Evolutionary conservation across 177 flowering plant species (phyloP).

Genomic region (Telopea speciosissima): DNA sequence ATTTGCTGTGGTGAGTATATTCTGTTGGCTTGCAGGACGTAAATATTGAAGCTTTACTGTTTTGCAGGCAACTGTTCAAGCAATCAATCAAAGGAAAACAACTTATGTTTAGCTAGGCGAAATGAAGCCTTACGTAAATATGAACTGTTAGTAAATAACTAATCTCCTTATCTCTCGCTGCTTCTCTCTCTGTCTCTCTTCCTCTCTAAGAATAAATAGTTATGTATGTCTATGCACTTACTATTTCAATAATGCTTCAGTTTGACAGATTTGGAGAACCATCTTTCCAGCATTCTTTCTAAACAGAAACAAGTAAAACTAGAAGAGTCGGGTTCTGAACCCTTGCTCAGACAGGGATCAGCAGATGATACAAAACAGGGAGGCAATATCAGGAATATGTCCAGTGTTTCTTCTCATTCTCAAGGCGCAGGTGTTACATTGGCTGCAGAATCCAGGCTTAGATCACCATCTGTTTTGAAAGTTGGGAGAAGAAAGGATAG

Average conservation of each 20-base stretch:
- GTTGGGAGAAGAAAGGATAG: not conserved
- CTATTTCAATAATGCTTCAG: constrained; percentile 7
- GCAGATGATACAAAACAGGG: not conserved
- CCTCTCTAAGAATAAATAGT: constrained; percentile 8
- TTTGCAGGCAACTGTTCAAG: constrained; percentile 23
- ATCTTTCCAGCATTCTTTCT: constrained; percentile 13
- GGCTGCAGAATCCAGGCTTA: not conserved
- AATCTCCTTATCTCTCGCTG: not conserved
- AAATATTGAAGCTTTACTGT: not conserved
- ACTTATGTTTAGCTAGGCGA: constrained; percentile 23
- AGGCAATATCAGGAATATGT: not conserved
- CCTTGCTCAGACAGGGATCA: not conserved
- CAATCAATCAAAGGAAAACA: constrained; percentile 22
- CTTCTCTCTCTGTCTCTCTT: constrained; percentile 1
- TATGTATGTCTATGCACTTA: not conserved
- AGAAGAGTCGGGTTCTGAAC: constrained; percentile 1
- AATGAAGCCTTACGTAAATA: constrained; percentile 28
- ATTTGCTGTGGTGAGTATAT: not conserved
- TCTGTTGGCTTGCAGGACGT: not conserved
- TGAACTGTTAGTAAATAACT: constrained; percentile 30
- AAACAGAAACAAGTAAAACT: constrained; percentile 8
- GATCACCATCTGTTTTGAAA: not conserved
- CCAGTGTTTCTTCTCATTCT: constrained; percentile 1
- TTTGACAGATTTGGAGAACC: constrained; percentile 18
- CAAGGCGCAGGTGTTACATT: not conserved